Evolutionary conservation across 768 basidiomycete genomes (phyloP), one percentile per base, ranked within the genome.

Genomic region (Boletus vinaceobasis): DNA sequence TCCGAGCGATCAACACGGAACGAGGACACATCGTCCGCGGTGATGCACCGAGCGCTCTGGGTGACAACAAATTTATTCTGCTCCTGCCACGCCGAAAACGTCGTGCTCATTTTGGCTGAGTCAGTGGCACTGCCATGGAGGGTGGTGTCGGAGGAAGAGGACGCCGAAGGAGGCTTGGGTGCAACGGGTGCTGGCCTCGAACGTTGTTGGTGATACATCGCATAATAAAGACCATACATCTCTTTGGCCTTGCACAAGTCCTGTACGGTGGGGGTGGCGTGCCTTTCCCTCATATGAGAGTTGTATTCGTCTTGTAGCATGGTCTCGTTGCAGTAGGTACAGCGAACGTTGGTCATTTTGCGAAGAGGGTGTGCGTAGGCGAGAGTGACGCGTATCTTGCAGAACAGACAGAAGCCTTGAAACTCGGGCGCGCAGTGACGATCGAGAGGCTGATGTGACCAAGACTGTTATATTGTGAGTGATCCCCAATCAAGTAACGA

Each of bases 1-100:
- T 69, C 62, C 1, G 62, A 60, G 26, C 64, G 64, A 45, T 64
- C 56, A 15, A 66, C 62, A 8, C 57, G 62, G 51, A 68, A 66
- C 1, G 55, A 44, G 27, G 59, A 48, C 46, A 66, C 57, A 1
- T 69, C 64, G n/a, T 66, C 69, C 14, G 52, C 32, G 9, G 62
- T 64, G 54, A 69, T 38, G n/a, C 33, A 56, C n/a, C 19, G 50
- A 2, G 58, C 7, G 38, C 55, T 47, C 29, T 58, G 38, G 32
- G 56, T 48, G 31, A 56, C 9, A 10, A 23, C 37, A 15, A 56
- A 58, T n/a, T 40, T 52, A 21, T 52, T 53, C 33, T 39, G 37
- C 13, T 52, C 47, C n/a, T 57, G 49, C 68, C 66, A 70, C 6
- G 52, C 58, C 4, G 61, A 55, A 21, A 70, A 68, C 10, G 47